Evolutionary conservation across 148 eudicot genomes (phyloP), one percentile per base, ranked within the genome.

Genomic region (Dysphania ambrosioides): DNA sequence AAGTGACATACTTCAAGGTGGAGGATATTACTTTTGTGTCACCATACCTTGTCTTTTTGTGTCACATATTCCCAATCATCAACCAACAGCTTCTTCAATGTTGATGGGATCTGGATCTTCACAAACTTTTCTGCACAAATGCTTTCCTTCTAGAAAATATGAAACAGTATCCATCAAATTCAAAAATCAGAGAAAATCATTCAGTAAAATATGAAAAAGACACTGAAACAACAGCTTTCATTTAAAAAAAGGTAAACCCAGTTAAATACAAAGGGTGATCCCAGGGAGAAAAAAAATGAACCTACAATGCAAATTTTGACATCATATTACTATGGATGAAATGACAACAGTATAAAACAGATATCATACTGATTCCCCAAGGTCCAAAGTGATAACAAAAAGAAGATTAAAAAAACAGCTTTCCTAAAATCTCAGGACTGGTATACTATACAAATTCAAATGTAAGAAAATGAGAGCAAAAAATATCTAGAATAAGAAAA

Each of bases 41-140:
- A 29, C n/a, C 73, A 71, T 82, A 92, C 99, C 97, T 90, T 95
- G 74, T 95, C 93, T 78, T 92, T 93, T 79, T 86, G 92, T 42
- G 73, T 82, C 75, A 95, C 75, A 69, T 73, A 88, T 74, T 95
- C 97, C 87, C 91, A 89, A 80, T 95, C 99, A 87, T 92, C 96
- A 71, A 92, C 92, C 59, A 95, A 82, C 76, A 84, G 96, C 87
- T 92, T 95, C 86, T 82, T 95, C 73, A 95, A 75, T 51, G 83
- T 82, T 35, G 88, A 78, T 51, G 99, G 96, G 74, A 95, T 85
- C 82, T 87, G 99, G 76, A 95, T 84, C 90, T 92, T 95, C 75
- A 92, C 80, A 61, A 83, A 82, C 80, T 89, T 95, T 38, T 89
- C 96, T 12, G 79, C 79, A 67, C 92, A 80, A 72, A 60, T 76